These are phyloP conservation scores for Singerocomus rubriflavus DNA, from an alignment of 1,284 basidiomycete genomes.

Conservation along the genomic window DNA sequence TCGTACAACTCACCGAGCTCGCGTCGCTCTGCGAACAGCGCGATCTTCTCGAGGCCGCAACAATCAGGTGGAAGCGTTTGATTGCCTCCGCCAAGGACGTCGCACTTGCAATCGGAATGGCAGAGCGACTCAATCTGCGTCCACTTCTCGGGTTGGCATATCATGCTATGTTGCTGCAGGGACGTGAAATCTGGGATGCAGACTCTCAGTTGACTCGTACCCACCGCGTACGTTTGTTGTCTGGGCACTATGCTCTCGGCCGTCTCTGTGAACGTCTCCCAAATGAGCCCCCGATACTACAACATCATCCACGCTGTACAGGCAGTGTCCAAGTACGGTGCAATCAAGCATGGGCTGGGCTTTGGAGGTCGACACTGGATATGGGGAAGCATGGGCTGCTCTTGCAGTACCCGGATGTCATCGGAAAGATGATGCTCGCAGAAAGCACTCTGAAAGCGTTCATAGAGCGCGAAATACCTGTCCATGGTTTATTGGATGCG, in stretches of 20 bases:
- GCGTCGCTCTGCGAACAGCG: conserved; percentile 44
- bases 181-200: conserved; percentile 40
- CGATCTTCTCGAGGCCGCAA: conserved; percentile 40
- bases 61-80: conserved; percentile 41
- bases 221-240: conserved; percentile 42
- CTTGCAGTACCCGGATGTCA: conserved; percentile 38
- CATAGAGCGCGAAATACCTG: conserved; percentile 39
- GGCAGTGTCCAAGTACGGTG: conserved; percentile 39
- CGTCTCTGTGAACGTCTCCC: conserved; percentile 42
- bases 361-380: conserved; percentile 42
- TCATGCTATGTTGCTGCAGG: conserved; percentile 43
- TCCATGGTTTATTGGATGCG: conserved; percentile 38
- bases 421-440: conserved; percentile 40
- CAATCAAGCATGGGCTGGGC: conserved; percentile 38
- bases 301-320: conserved; percentile 39
- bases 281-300: conserved; percentile 36
- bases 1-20: conserved; percentile 44
- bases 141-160: conserved; percentile 41
- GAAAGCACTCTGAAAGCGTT: conserved; percentile 42
- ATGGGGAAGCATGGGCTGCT: conserved; percentile 35
- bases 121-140: conserved; percentile 43
- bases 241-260: conserved; percentile 42
- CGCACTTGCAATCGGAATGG: conserved; percentile 40
- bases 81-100: conserved; percentile 43
- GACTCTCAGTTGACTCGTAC: conserved; percentile 37